phyloP scores from a whole-genome alignment of 768 basidiomycete species.

The Phlebiopsis flavidoalba region DNA sequence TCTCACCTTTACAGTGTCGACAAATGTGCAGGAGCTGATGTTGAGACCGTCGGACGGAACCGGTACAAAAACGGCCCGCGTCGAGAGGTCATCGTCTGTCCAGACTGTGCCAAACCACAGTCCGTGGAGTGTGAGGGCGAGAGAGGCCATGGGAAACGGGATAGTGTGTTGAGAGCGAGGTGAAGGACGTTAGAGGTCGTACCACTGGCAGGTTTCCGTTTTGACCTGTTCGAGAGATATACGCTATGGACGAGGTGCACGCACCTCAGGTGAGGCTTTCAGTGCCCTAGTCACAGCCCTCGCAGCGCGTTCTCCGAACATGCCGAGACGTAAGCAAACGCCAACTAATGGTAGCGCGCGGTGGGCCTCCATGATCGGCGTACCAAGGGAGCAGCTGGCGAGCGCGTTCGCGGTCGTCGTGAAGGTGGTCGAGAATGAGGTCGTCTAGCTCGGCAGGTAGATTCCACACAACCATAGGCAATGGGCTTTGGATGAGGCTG shows the following conservation, averaged over 20 bases:
- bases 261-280: not conserved
- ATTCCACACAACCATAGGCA: not conserved
- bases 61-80: too few species aligned
- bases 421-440: constrained; percentile 9
- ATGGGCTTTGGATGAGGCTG: not conserved
- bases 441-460: constrained; percentile 8
- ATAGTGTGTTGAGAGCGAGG: constrained; percentile 1
- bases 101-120: constrained; percentile 11
- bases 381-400: constrained; percentile 2
- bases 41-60: constrained; percentile 2
- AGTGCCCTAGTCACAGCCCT: not conserved
- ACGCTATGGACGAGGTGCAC: constrained; percentile 3
- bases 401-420: constrained; percentile 4
- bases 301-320: not conserved
- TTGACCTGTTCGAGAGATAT: constrained; percentile 2
- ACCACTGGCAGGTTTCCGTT: constrained; percentile 3
- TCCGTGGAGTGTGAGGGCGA: constrained; percentile 8
- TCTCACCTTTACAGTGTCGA: constrained; percentile 7
- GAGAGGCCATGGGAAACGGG: constrained; percentile 1
- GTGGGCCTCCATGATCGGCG: constrained; percentile 7
- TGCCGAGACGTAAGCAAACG: not conserved
- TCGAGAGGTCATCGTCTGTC: not conserved
- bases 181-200: constrained; percentile 9
- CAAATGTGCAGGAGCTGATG: constrained; percentile 11
- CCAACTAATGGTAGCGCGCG: constrained; percentile 10